Evolutionary conservation across 805 yeast species (phyloP), one percentile per base, ranked within the genome.

Genomic region (Wickerhamomyces alni): DNA sequence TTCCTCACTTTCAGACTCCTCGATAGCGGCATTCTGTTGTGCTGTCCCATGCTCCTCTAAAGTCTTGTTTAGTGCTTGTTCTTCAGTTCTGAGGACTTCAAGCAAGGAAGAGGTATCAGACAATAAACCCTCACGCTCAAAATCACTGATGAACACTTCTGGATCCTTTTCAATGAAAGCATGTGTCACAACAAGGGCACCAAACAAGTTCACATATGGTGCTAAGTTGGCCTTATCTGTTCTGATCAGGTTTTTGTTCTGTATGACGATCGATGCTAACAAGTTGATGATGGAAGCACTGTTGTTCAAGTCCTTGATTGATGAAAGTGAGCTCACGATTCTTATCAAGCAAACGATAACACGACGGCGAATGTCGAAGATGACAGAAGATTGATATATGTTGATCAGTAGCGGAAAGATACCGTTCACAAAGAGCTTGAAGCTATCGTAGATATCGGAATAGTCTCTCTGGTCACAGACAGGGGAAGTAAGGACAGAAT

Each of bases 61-160:
- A 38, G 17, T 38, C 40, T 37, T 44, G 33, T 41, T 3, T 7
- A 27, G 13, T 27, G 30, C 8, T 39, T n/a, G n/a, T 22, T 38
- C 48, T 36, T 49, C 36, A 50, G 43, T 33, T 43, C 52, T 35
- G 29, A 48, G 27, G 8, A 51, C 46, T 19, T 58, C 60, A 9
- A 62, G 39, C 4, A 77, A 58, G 0, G 51, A 42, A 1, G 60
- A 47, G 9, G 72, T 64, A 52, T 81, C 86, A 15, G 69, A 59
- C 4, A 81, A 55, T n/a, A 83, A 58, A 0, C 96, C 96, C 51
- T 87, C 94, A 40, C 84, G 71, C 49, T 75, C 82, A 45, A 87
- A 75, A 8, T 65, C 68, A 0, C 56, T 50, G 6, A 77, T 51
- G 40, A 74, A 79, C 1, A 57, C 42, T 1, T 59, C 61, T 0